Base-by-base conservation (phyloP, 345 rosid genomes). In the Turnera subulata region DNA sequence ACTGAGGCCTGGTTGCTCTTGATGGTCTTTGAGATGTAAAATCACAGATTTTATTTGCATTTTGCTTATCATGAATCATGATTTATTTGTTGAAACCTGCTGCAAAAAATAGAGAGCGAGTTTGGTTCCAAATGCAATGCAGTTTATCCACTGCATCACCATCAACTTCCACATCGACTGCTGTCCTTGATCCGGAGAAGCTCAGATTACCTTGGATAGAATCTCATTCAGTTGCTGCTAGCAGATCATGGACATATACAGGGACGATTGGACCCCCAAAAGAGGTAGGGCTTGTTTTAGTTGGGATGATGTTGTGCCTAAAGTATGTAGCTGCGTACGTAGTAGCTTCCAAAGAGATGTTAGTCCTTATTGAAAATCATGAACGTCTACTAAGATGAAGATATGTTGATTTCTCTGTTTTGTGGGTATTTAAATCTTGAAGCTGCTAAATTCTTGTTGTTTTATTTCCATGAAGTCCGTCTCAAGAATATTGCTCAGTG, bases 181-280 rank as follows among this genome's bases (percentile, higher is more conserved):
- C 86, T 14, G 65, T 74, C 61, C 80, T 85, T 71, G 94, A 87
- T 59, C 71, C 83, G 62, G 88, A 89, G 59, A 85, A 84, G 82
- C 78, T 89, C 60, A 83, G 91, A 73, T 73, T 89, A 45, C 78
- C 96, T 53, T 81, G 88, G 66, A 70, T 87, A 50, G 84, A 82
- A 67, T 61, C 78, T 66, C 73, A 72, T 63, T 69, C 89, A 60
- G 52, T 74, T 32, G 23, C 71, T 48, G 66, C 83, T 11, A 73
- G 74, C 44, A 73, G 79, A 59, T 80, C 72, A 43, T 89, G 91
- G 99, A 78, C 81, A 39, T 87, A 75, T 67, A 74, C 68, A 8
- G 80, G 81, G 47, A 64, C 80, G 49, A 40, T 76, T 35, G 78
- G 67, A 68, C 85, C 76, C 13, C 80, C 84, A 29, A 67, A 85